Evolutionary conservation across 1,284 basidiomycete species (phyloP), one percentile per base, ranked within the genome.

Genomic region (Rhodotorula sp.): DNA sequence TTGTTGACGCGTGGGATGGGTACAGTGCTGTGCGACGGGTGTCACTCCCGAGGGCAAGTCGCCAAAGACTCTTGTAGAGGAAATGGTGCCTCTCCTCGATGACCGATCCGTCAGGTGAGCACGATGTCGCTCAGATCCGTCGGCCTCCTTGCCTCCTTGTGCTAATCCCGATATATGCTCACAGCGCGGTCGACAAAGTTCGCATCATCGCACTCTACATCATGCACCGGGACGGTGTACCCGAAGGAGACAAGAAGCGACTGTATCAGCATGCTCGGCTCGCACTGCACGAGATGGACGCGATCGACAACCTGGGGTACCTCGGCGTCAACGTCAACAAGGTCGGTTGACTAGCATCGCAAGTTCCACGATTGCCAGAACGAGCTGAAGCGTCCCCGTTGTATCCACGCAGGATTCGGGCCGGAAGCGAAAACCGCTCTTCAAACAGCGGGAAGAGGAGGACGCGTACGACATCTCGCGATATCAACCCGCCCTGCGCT

Each of bases 131-230:
- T 48, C 8, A 14, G 4, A 17, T 17, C 14, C 12, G n/a, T 5
- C 22, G 17, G 3, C 42, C 30, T 17, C 4, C 29, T 33, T 42
- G 57, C 60, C 29, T 37, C 22, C 37, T 5, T 17, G 33, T 7
- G 6, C n/a, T 37, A 2, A 37, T 33, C 14, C 1, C 12, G 6
- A 20, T 4, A 1, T 4, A 14, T 10, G 10, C 24, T 15, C 59
- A 44, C 78, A 95, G 92, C 62, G 91, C 90, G 76, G 80, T 84
- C 60, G 95, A 95, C 82, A 99, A 99, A 85, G 92, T 98, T 53
- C 91, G 96, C 69, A 91, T 99, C 77, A 92, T 99, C 71, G 93
- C 95, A 10, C 84, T 99, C 24, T 99, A 99, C 81, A 93, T 99
- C 77, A 88, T 97, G 80, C 88, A 90, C 81, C 89, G 94, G 58